Evolutionary conservation across 2,329 filamentous ascomycete genomes (phyloP), one percentile per base, ranked within the genome.

Genomic region (Paraphoma sp.): DNA sequence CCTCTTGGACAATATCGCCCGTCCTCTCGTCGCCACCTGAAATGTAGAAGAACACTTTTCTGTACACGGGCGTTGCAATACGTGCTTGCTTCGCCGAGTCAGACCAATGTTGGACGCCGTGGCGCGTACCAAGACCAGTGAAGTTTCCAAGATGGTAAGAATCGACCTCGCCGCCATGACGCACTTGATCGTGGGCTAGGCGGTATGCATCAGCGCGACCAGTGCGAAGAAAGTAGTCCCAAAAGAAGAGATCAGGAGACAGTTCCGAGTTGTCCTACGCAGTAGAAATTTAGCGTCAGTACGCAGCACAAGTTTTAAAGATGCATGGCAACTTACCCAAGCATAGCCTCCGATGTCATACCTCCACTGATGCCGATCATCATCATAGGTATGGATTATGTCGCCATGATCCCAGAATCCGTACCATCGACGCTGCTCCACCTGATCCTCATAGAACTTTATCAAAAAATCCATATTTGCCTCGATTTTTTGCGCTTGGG

Each of bases 271-370:
- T 88, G 47, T 88, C 86, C 23, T 23, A 23, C 5, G 23, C 23
- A 23, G 23, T 23, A 23, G 23, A 23, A 23, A 23, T 5, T 3
- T 23, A 23, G 5, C 5, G 23, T 23, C 23, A 23, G 23, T 23
- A 23, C 23, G 23, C 2, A 23, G 23, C 23, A 23, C 23, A 5
- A 2, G 23, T 23, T 23, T 23, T 3, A 23, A 23, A 23, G 23
- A 23, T 23, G 5, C 3, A 23, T 5, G 23, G 23, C 3, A 2
- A 5, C 23, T 23, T 23, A 23, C 23, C 86, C 86, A 88, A 0
- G 85, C 86, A 55, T 85, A 88, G 0, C 86, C 86, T 3, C 86
- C 86, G 16, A 88, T 71, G 45, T 89, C 86, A 53, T 88, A 88
- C 1, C 84, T 80, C 86, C 86, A 89, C 0, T 78, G 79, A 59